phyloP scores from a whole-genome alignment of 257 asterid species.

The Plantago ovata region DNA sequence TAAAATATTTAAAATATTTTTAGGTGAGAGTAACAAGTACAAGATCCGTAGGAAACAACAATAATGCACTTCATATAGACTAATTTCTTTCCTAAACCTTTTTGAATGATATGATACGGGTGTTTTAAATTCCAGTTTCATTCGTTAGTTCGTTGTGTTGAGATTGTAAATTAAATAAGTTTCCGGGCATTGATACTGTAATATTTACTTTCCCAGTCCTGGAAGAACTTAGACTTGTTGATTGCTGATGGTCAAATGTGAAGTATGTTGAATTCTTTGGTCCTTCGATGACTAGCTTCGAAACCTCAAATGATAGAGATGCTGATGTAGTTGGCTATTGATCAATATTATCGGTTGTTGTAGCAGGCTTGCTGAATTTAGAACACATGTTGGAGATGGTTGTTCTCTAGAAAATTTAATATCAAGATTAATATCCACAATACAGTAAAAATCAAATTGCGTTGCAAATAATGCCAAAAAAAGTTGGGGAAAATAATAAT shows the following conservation, averaged over 20 bases:
- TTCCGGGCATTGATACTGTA: background rate
- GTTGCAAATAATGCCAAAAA: too few relatives aligned
- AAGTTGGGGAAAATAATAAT: too few relatives aligned
- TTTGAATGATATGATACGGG: too few relatives aligned
- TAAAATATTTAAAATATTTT: too few relatives aligned
- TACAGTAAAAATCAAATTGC: too few relatives aligned
- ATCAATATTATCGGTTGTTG: background rate
- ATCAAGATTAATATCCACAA: too few relatives aligned
- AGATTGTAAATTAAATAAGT: background rate
- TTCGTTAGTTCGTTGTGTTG: background rate
- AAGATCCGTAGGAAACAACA: too few relatives aligned
- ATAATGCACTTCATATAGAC: too few relatives aligned
- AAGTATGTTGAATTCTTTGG: background rate
- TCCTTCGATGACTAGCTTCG: background rate
- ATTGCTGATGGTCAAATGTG: background rate
- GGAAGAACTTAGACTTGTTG: background rate
- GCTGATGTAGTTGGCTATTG: background rate
- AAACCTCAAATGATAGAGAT: background rate
- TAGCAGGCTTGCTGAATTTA: background rate
- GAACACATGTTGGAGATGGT: background rate
- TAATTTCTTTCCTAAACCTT: too few relatives aligned
- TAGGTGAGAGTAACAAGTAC: too few relatives aligned
- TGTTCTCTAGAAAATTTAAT: background rate
- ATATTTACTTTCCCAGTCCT: slow-evolving; percentile 1
- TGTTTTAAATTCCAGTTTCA: too few relatives aligned